Evolutionary conservation across 106 monocot genomes (phyloP), one percentile per base, ranked within the genome.

Genomic region (Hemerocallis citrina): DNA sequence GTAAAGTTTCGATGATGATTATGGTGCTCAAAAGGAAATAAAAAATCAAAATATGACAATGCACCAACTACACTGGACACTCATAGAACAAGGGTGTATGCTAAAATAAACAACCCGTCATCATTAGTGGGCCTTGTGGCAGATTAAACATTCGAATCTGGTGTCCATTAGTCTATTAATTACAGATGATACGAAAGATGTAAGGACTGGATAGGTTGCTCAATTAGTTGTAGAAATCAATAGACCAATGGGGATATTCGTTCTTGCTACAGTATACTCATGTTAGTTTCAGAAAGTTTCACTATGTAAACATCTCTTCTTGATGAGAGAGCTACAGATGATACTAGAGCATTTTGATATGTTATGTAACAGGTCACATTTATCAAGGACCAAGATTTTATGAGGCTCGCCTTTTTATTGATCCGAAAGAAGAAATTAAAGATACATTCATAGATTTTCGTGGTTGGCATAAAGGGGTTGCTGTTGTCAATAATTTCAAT

Each of bases 401-500:
- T 71, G 64, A 81, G 77, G 96, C 77, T 1, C 75, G 33, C 43
- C 82, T 87, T 27, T 65, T 52, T 59, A 82, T 98, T 62, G 71
- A 85, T 37, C 59, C 69, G 16, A 28, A 21, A 22, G 58, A 73
- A 33, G 44, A 65, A 63, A 65, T 79, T 34, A 79, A 79, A 77
- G 96, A 98, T 59, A 85, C 88, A 62, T 92, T 82, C 59, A 80
- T 98, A 64, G 88, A 87, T 11, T 87, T 98, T 36, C 78, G 39
- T 65, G 92, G 92, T 46, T 98, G 88, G 96, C 88, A 54, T 46
- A 98, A 92, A 78, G 96, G 96, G 19, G 51, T 98, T 70, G 91
- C 81, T 68, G 91, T 98, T 76, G 77, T 98, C 20, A 98, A 98
- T 44, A 71, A 88, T 70, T 98, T 98, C 77, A 98, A 98, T 60